A percentile compares a stretch with the other conserved stretches of the same genome.
Evolutionary conservation across 441 rosid genomes (phyloP).

Genomic region (Euphorbia corollata): DNA sequence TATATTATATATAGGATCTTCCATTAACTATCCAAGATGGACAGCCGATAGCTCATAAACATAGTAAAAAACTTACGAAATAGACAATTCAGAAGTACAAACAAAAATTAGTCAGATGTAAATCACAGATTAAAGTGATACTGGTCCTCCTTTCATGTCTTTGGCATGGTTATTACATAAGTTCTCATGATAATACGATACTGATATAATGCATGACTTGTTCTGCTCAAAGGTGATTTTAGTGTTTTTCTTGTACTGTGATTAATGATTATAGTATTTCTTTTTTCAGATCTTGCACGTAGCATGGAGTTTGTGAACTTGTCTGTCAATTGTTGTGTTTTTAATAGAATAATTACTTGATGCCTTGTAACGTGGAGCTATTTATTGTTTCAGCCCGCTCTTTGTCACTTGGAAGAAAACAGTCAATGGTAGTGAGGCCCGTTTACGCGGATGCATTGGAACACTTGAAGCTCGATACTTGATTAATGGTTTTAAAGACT

Average conservation of each 20-base stretch:
- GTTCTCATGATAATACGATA: neutral
- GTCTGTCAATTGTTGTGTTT: neutral
- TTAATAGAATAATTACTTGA: neutral
- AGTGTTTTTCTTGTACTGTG: neutral
- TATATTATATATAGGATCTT: neutral
- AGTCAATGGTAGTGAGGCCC: conserved; percentile 84
- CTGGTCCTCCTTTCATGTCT: neutral
- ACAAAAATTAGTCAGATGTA: neutral
- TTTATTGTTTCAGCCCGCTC: conserved; percentile 56
- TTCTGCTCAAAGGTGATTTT: neutral
- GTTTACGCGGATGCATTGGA: conserved; percentile 96
- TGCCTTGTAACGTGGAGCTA: conserved; percentile 5
- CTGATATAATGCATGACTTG: neutral
- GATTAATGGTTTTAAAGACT: conserved; percentile 82
- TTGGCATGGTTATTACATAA: too few species aligned
- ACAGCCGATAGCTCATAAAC: neutral
- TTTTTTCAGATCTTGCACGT: neutral
- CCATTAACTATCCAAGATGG: neutral
- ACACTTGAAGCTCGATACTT: conserved; percentile 79
- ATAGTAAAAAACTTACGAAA: neutral
- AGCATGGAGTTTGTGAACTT: neutral
- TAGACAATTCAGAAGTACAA: neutral
- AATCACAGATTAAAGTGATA: neutral
- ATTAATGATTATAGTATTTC: neutral
- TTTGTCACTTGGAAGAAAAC: conserved; percentile 96